Percentiles rank a stretch among this genome's conserved stretches.
Evolutionary conservation across 768 basidiomycete species (phyloP).

Genomic region (Tricholoma sp.): DNA sequence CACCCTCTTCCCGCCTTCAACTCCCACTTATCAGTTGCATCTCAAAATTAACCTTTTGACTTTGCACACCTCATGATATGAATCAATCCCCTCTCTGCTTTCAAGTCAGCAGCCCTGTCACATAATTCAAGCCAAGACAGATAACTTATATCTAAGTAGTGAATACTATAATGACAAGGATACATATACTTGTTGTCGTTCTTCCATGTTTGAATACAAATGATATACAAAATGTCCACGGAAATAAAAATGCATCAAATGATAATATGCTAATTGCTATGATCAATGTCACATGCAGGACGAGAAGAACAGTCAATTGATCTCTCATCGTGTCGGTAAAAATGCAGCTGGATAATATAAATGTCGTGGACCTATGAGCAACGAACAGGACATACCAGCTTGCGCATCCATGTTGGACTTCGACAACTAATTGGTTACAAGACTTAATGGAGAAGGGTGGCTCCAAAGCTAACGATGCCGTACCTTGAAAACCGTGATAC

Average conservation of each 20-base stretch:
- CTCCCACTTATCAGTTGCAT: not conserved
- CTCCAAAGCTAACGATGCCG: constrained; percentile 9
- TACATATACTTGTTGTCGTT: not conserved
- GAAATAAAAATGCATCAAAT: not conserved
- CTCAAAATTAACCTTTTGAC: not conserved
- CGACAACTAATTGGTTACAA: constrained; percentile 34
- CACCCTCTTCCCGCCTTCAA: not conserved
- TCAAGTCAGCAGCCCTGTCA: not conserved
- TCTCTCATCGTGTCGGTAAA: constrained; percentile 47
- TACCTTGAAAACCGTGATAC: constrained; percentile 81
- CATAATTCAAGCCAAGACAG: not conserved
- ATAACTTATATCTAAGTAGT: constrained; percentile 5
- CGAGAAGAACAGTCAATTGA: not conserved
- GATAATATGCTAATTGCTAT: not conserved
- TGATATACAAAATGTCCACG: not conserved
- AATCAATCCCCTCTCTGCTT: not conserved
- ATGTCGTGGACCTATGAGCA: constrained; percentile 6
- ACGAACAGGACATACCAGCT: constrained; percentile 49
- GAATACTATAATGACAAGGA: constrained; percentile 2
- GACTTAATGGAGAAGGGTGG: constrained; percentile 1
- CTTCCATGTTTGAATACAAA: not conserved
- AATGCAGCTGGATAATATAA: constrained; percentile 41
- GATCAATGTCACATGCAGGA: not conserved
- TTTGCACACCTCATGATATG: not conserved
- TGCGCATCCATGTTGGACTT: constrained; percentile 60